phyloP scores from a whole-genome alignment of 1,284 basidiomycete species.

The Pulchroboletus neoregius region DNA sequence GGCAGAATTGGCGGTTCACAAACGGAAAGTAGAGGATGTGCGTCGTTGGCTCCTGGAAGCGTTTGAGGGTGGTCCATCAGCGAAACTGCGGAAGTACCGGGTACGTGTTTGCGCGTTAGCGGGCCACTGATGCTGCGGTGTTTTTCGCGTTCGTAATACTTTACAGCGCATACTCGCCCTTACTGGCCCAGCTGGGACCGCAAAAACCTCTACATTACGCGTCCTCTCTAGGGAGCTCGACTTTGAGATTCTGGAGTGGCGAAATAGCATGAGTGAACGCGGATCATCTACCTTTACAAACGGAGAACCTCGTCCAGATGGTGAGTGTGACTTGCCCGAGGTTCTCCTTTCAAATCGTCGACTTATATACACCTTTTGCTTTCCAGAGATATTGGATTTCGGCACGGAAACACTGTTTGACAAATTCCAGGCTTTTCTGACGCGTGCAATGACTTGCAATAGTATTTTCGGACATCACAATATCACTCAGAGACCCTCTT shows the following conservation, averaged over 20 bases:
- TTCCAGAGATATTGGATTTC: slow-evolving; percentile 16
- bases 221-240: slow-evolving; percentile 74
- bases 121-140: not conserved
- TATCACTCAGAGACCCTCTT: slow-evolving; percentile 17
- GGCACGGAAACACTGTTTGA: slow-evolving; percentile 62
- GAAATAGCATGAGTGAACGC: slow-evolving; percentile 53
- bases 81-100: slow-evolving; percentile 70
- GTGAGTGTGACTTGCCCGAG: slow-evolving; percentile 2
- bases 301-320: slow-evolving; percentile 8
- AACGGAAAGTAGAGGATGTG: slow-evolving; percentile 82
- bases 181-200: slow-evolving; percentile 87
- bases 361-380: not conserved
- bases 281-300: slow-evolving; percentile 5
- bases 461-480: slow-evolving; percentile 43
- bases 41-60: slow-evolving; percentile 84
- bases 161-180: slow-evolving; percentile 77
- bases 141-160: not conserved
- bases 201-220: slow-evolving; percentile 83
- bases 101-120: slow-evolving; percentile 40
- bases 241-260: slow-evolving; percentile 87
- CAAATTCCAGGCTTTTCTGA: slow-evolving; percentile 78
- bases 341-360: not conserved
- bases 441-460: slow-evolving; percentile 65
- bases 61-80: slow-evolving; percentile 63
- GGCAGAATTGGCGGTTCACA: slow-evolving; percentile 86